phyloP scores from a whole-genome alignment of 768 basidiomycete species.

The Hortiboletus campestris region DNA sequence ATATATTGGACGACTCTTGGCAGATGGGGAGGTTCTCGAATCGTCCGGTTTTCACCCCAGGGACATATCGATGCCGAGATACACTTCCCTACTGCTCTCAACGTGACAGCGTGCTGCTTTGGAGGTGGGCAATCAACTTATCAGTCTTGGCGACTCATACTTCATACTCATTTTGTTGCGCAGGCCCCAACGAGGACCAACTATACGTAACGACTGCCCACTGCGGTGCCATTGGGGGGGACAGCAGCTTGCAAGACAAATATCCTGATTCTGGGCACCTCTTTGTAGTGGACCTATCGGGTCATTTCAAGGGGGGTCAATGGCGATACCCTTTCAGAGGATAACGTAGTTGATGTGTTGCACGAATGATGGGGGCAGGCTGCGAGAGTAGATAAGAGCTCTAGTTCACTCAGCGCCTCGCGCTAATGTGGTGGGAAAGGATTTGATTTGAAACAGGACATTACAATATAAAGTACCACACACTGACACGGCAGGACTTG shows the following conservation, averaged over 20 bases:
- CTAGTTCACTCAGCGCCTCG: not conserved
- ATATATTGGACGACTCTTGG: not conserved
- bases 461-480: no score
- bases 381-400: not conserved
- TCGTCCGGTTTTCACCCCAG: constrained; percentile 48
- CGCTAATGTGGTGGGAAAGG: not conserved
- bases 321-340: constrained; percentile 26
- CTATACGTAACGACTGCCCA: constrained; percentile 56
- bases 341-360: not conserved
- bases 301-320: constrained; percentile 22
- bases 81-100: constrained; percentile 36
- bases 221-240: constrained; percentile 57
- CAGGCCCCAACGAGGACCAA: constrained; percentile 60
- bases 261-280: constrained; percentile 37
- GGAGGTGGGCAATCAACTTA: constrained; percentile 34
- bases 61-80: no score
- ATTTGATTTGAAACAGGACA: not conserved
- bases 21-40: constrained; percentile 64
- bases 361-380: not conserved
- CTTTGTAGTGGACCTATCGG: constrained; percentile 32
- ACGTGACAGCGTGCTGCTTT: constrained; percentile 68
- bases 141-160: constrained; percentile 1
- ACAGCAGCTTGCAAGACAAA: constrained; percentile 35
- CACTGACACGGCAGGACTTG: not conserved
- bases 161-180: not conserved